Conservation (phyloP, 805 yeast genomes). For the Sungouiozyma intestinalis region DNA sequence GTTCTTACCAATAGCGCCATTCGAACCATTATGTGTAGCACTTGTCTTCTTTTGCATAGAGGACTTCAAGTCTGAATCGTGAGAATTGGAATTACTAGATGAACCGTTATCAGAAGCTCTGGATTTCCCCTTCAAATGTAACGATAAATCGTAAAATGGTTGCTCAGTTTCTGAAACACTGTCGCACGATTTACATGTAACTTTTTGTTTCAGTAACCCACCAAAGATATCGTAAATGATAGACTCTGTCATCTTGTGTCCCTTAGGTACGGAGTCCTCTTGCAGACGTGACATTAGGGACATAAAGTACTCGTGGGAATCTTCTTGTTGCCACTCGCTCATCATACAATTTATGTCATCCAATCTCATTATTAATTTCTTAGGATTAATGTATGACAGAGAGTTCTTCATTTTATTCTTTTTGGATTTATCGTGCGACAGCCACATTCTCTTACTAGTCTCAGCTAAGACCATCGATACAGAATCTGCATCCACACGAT, state of each 20-base stretch:
- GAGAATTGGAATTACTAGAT: not conserved
- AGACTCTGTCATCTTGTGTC: slow-evolving; percentile 70
- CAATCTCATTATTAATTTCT: slow-evolving; percentile 55
- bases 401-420: slow-evolving; percentile 11
- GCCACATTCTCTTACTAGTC: slow-evolving; percentile 61
- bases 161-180: slow-evolving; percentile 79
- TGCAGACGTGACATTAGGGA: slow-evolving; percentile 78
- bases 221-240: slow-evolving; percentile 91
- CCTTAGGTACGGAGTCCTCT: slow-evolving; percentile 87
- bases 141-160: slow-evolving; percentile 85
- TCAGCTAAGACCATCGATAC: slow-evolving; percentile 62
- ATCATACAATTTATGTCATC: slow-evolving; percentile 90
- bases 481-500: slow-evolving; percentile 40
- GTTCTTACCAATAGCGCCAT: not conserved
- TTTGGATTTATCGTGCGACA: slow-evolving; percentile 33
- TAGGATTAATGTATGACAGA: slow-evolving; percentile 56
- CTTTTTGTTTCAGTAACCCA: slow-evolving; percentile 75
- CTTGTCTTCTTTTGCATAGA: not conserved
- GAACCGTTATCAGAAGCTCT: slow-evolving; percentile 15
- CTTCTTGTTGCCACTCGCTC: slow-evolving; percentile 97
- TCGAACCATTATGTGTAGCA: not conserved
- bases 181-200: slow-evolving; percentile 75
- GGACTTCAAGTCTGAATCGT: not conserved
- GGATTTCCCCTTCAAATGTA: slow-evolving; percentile 54
- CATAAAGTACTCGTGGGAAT: slow-evolving; percentile 95